Percentiles rank a stretch among this genome's conserved stretches.
These are phyloP conservation scores for Phytophthora pseudosyringae DNA, from an alignment of 352 stramenopile genomes.

Conservation along the genomic window DNA sequence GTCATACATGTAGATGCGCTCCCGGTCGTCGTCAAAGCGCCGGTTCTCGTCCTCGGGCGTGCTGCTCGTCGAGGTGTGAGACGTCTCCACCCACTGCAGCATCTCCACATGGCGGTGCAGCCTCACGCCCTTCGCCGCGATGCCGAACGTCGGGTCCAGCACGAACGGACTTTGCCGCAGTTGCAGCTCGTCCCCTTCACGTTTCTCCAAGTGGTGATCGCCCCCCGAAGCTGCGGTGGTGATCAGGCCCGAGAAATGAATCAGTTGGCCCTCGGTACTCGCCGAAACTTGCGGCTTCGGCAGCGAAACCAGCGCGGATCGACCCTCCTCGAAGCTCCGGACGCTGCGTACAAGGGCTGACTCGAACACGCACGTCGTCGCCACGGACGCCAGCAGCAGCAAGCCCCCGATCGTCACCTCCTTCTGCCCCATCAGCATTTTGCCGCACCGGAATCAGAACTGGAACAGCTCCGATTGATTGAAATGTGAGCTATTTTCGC, in stretches of 20 bases:
- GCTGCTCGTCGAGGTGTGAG: slow-evolving; percentile 58
- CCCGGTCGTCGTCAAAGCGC: slow-evolving; percentile 53
- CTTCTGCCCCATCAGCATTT: slow-evolving; percentile 24
- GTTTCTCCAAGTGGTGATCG: slow-evolving; percentile 17
- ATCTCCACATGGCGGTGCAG: slow-evolving; percentile 77
- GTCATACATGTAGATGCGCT: slow-evolving; percentile 80
- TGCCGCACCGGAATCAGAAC: background rate
- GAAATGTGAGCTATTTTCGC: background rate
- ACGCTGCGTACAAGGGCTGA: slow-evolving; percentile 52
- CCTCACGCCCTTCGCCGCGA: slow-evolving; percentile 69
- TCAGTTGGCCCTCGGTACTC: slow-evolving; percentile 39
- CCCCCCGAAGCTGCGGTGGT: slow-evolving; percentile 31
- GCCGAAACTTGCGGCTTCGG: slow-evolving; percentile 23
- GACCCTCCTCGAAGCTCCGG: slow-evolving; percentile 59
- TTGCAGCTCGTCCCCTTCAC: slow-evolving; percentile 13
- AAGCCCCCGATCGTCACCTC: slow-evolving; percentile 53
- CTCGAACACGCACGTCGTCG: slow-evolving; percentile 65
- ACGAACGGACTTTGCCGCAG: slow-evolving; percentile 59
- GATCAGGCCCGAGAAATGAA: slow-evolving; percentile 63
- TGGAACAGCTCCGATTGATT: slow-evolving; percentile 4
- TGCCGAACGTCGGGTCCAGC: slow-evolving; percentile 62
- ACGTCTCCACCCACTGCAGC: slow-evolving; percentile 85
- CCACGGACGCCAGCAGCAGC: slow-evolving; percentile 54
- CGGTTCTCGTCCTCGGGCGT: slow-evolving; percentile 52
- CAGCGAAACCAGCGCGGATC: slow-evolving; percentile 38